Evolutionary conservation across 192 early-diverging fungal genomes (phyloP), one percentile per base, ranked within the genome.

Genomic region (Coemansia sp.): DNA sequence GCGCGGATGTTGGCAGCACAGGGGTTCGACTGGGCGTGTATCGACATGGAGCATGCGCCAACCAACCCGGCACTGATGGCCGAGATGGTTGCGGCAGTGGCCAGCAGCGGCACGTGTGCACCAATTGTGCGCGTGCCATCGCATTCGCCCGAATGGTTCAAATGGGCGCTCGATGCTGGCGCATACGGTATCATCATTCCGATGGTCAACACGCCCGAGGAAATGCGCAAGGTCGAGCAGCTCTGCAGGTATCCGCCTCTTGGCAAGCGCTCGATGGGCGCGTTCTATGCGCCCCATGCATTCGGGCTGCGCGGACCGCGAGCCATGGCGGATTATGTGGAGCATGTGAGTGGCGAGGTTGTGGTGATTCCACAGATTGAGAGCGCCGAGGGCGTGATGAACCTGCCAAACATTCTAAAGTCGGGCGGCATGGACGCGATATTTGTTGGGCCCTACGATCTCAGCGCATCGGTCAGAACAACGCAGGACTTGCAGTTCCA

Each of bases 1-100:
- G 80, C 80, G 31, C 74, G 80, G 15, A 67, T 67, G 59, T 42
- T 82, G 67, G 74, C 80, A 20, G 45, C 62, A 18, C 80, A 77
- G 59, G 75, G 75, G 3, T 82, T 82, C 10, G 80, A 82, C 66
- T 82, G 80, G 80, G 80, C 80, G 7, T 82, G 80, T 58, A 77
- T 82, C 59, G 80, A 82, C 55, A 82, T 82, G 80, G 80, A 77
- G 66, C 80, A 82, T 51, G 31, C 75, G 59, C 75, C 75, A 49
- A 68, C 66, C 25, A 82, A 68, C 35, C 75, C 80, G 10, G 58
- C 75, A 42, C 37, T 82, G 61, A 82, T 82, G 80, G 71, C 80
- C 39, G 80, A 82, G 51, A 82, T 82, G 80, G 75, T 82, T 2
- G 59, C 80, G 7, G 80, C 80, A 0, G 75, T 82, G 28, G 80